Evolutionary conservation across 2,329 filamentous ascomycete species (phyloP).

Genomic region (Penicillium verrucosum): DNA sequence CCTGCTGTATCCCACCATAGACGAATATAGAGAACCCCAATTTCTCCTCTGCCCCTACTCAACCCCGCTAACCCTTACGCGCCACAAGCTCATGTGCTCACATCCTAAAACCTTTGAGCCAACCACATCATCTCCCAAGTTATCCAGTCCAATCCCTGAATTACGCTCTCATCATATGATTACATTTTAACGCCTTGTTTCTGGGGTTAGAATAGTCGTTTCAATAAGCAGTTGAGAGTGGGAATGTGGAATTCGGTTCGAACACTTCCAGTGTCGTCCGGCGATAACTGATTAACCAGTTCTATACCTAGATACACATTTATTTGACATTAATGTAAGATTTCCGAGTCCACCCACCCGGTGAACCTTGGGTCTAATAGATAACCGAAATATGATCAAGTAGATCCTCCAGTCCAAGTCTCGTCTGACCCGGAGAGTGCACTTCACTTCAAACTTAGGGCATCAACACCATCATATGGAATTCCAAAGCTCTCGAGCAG

Average conservation of each 20-base stretch:
- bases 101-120: neutral
- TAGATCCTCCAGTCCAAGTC: conserved; percentile 24
- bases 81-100: neutral
- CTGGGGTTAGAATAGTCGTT: neutral
- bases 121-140: neutral
- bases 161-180: too few species aligned
- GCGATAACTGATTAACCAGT: neutral
- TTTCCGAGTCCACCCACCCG: neutral
- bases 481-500: conserved; percentile 38
- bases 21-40: neutral
- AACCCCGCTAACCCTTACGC: too few species aligned
- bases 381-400: neutral
- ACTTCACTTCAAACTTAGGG: neutral
- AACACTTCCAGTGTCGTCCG: neutral
- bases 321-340: neutral
- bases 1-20: neutral
- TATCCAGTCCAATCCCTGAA: neutral
- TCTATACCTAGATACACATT: neutral
- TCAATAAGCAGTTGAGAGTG: neutral
- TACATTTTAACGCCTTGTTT: neutral
- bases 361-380: neutral
- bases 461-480: conserved; percentile 5
- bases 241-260: neutral
- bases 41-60: neutral
- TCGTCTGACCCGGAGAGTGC: neutral